Evolutionary conservation across 2,329 filamentous ascomycete genomes (phyloP), one percentile per base, ranked within the genome.

Genomic region (Colletotrichum sidae): DNA sequence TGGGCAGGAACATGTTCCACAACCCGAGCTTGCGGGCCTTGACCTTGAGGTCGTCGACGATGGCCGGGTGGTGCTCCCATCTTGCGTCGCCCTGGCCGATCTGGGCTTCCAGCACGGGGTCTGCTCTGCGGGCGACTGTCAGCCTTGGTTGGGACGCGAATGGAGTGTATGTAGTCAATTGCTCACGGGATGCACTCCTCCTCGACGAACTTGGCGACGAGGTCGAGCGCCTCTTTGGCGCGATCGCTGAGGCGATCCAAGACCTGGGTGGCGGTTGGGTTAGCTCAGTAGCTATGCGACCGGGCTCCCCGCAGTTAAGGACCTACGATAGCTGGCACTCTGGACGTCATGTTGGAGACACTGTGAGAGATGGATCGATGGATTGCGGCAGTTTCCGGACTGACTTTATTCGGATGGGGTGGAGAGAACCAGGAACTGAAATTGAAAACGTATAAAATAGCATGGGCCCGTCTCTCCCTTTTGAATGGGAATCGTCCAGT

Each of bases 1-100:
- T 95, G 69, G 96, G 93, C 71, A 99, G 81, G 84, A 99, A 99
- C 90, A 99, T 92, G 81, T 99, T 99, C 96, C 96, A 99, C 50
- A 99, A 84, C 1, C 95, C 96, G 34, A 97, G 86, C 71, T 91
- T 86, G 74, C 85, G 87, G 49, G 95, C 96, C 78, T 94, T 92
- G 69, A 81, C 83, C 86, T 98, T 98, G 72, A 99, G 86, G 60
- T 96, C 90, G 71, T 99, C 96, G 67, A 99, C 87, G 72, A 98
- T 85, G 46, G 84, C 77, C 1, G 96, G 95, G 76, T 96, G 92
- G 44, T 84, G 80, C 70, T 91, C 86, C 91, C 95, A 98, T 83
- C 95, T 89, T 68, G 87, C 81, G 54, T 90, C 84, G 68, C 92
- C 93, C 65, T 89, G 80, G 72, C 93, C 94, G 59, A 96, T 84